These are phyloP conservation scores for Yamadazyma olivae DNA, from an alignment of 805 yeast species.

Conservation along the genomic window DNA sequence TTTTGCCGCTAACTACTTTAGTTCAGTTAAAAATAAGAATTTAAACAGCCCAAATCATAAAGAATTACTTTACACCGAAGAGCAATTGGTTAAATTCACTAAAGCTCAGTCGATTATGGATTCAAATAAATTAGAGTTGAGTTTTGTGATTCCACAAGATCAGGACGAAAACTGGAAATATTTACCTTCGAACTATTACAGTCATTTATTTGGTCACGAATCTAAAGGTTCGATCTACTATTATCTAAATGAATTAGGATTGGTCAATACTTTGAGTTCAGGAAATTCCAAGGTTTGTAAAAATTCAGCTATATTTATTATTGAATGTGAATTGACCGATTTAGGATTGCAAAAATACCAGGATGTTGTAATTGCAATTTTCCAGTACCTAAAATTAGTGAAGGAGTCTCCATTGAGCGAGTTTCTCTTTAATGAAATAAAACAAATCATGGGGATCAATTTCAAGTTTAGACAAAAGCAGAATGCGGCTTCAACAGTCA, in stretches of 20 bases:
- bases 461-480: conserved; percentile 81
- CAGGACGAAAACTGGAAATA: conserved; percentile 56
- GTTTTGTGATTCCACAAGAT: conserved; percentile 76
- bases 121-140: conserved; percentile 58
- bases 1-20: conserved; percentile 69
- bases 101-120: conserved; percentile 84
- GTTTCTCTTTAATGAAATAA: conserved; percentile 79
- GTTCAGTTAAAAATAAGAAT: conserved; percentile 54
- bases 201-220: conserved; percentile 92
- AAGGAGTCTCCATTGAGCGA: conserved; percentile 48
- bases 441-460: conserved; percentile 60
- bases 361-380: conserved; percentile 54
- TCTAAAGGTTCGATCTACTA: conserved; percentile 80
- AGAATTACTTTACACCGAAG: conserved; percentile 45
- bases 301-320: conserved; percentile 64
- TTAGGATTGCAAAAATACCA: conserved; percentile 65
- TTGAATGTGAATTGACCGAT: conserved; percentile 74
- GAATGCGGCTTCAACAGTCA: conserved; percentile 70
- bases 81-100: conserved; percentile 52
- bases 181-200: conserved; percentile 66
- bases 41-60: conserved; percentile 42
- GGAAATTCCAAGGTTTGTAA: conserved; percentile 67
- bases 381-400: conserved; percentile 72
- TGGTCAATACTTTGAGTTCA: conserved; percentile 77
- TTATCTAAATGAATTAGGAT: conserved; percentile 64